Base-by-base conservation (phyloP, 1,139 yeast species). In the Pneumocystis jirovecii region DNA sequence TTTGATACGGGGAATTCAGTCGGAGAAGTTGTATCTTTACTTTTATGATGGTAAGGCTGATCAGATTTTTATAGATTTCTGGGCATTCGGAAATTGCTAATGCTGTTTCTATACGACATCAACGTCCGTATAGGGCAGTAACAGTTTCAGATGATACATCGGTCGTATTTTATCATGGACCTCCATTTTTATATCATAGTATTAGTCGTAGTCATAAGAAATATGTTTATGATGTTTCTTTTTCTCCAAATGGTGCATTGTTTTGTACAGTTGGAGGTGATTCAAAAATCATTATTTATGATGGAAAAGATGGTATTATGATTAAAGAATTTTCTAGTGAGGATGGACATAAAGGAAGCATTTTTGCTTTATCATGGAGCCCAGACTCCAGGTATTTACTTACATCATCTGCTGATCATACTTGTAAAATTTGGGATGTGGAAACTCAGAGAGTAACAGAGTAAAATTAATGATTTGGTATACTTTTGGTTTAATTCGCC, bases 1-100 rank as follows among this genome's bases (percentile, higher is more conserved):
- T 87, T 88, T 82, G 99, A 93, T 74, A 82, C 96, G 0, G 98
- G 98, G 66, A 93, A 93, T 75, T 84, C 96, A 12, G 85, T 93
- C 62, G 99, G 98, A 65, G 97, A 93, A 74, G 65, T 64, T n/a
- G n/a, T 63, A 19, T 4, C 1, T 17, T 6, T 37, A 25, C 17
- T 31, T 17, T 17, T 8, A 5, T 19, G 15, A 29, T 35, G 8
- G 21, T 6, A n/a, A 15, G 15, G 25, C 34, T 17, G 31, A n/a
- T 31, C 62, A 31, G 60, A 31, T 3, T 10, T 57, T 34, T 44
- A 12, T 37, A 63, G 62, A 86, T 95, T 70, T 85, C 90, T 66
- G 99, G 98, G 40, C 98, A 93, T 74, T 82, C 95, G n/a, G 85
- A 87, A 59, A 82, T 83, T 60, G 83, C 91, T 73, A 89, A 87